Percentiles rank a stretch among this genome's conserved stretches.
These are phyloP conservation scores for Plasmopara muralis DNA, from an alignment of 352 stramenopile genomes.

Conservation along the genomic window DNA sequence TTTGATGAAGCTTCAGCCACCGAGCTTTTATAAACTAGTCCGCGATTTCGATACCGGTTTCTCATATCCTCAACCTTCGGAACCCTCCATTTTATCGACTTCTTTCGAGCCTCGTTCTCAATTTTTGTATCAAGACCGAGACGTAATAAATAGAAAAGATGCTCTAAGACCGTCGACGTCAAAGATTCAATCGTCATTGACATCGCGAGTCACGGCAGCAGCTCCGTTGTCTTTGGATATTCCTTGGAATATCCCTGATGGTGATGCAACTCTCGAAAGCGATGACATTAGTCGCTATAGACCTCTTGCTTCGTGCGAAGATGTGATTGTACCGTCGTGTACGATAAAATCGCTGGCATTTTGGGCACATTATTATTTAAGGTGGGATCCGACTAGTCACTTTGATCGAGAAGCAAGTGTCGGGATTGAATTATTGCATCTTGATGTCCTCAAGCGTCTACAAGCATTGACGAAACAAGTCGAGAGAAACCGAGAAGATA, in stretches of 20 bases:
- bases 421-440: conserved; percentile 48
- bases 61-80: conserved; percentile 42
- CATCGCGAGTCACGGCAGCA: conserved; percentile 29
- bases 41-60: conserved; percentile 50
- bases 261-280: conserved; percentile 28
- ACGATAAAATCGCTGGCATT: conserved; percentile 66
- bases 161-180: conserved; percentile 12
- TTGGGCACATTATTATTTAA: conserved; percentile 76
- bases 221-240: conserved; percentile 24
- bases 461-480: conserved; percentile 25
- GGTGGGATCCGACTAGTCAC: conserved; percentile 57
- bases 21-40: conserved; percentile 42
- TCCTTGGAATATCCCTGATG: conserved; percentile 28
- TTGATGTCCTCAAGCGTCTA: conserved; percentile 38
- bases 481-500: conserved; percentile 20
- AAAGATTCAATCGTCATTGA: conserved; percentile 27
- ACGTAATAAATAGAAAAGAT: conserved; percentile 8
- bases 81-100: conserved; percentile 22
- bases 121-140: conserved; percentile 11
- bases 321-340: conserved; percentile 64
- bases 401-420: conserved; percentile 54
- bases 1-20: conserved; percentile 13
- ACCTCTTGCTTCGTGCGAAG: conserved; percentile 30
- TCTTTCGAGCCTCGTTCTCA: conserved; percentile 19
- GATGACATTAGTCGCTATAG: conserved; percentile 33